Percentiles rank a stretch among this genome's conserved stretches.
These are phyloP conservation scores for Ustilago nuda DNA, from an alignment of 1,284 basidiomycete genomes.

Conservation along the genomic window DNA sequence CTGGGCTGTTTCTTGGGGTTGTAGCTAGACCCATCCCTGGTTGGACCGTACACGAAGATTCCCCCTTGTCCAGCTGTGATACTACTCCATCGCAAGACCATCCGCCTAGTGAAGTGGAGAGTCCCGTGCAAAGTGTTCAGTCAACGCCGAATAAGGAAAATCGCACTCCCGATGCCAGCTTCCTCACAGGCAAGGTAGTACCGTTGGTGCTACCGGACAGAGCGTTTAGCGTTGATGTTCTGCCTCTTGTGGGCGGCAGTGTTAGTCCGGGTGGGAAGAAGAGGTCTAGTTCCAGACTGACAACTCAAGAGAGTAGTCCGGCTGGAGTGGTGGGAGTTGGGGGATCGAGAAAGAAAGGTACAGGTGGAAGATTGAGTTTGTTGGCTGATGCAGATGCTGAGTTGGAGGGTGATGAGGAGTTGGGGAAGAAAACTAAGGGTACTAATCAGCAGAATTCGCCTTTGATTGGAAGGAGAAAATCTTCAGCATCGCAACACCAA, in stretches of 20 bases:
- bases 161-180: conserved; percentile 22
- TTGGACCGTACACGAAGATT: conserved; percentile 43
- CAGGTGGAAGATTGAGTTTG: conserved; percentile 44
- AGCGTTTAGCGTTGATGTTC: conserved; percentile 29
- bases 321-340: neutral
- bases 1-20: conserved; percentile 38
- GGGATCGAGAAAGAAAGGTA: conserved; percentile 38
- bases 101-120: conserved; percentile 10
- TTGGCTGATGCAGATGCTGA: conserved; percentile 38
- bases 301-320: neutral
- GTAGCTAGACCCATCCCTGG: conserved; percentile 33
- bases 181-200: conserved; percentile 27
- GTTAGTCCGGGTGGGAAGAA: neutral
- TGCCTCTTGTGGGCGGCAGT: conserved; percentile 1
- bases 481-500: conserved; percentile 26
- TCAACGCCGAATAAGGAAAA: conserved; percentile 52
- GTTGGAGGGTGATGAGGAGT: conserved; percentile 1
- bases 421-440: neutral
- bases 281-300: conserved; percentile 2
- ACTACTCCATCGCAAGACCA: conserved; percentile 43
- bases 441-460: neutral
- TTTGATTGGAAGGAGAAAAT: conserved; percentile 3
- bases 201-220: conserved; percentile 35
- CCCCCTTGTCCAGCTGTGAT: conserved; percentile 14
- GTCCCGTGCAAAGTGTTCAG: conserved; percentile 1